A percentile compares a stretch with the other conserved stretches of the same genome.
These are phyloP conservation scores for Aegilops umbellulata DNA, from an alignment of 176 grass and related monocot genomes.

Conservation along the genomic window DNA sequence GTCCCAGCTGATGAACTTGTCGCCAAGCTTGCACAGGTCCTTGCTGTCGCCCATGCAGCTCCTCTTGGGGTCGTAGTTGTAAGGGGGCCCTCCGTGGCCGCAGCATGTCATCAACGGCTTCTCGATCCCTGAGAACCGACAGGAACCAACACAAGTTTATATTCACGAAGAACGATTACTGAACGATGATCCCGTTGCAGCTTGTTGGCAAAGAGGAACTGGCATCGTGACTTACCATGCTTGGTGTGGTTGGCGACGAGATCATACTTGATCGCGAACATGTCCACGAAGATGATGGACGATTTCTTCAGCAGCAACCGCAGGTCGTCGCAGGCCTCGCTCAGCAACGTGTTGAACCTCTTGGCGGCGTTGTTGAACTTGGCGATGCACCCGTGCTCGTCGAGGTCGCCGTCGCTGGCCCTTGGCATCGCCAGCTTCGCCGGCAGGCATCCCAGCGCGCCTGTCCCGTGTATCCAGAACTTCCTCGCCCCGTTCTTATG, in stretches of 20 bases:
- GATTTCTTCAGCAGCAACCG: conserved; percentile 49
- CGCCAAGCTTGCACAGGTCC: conserved; percentile 56
- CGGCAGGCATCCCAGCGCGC: conserved; percentile 75
- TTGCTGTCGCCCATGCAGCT: conserved; percentile 38
- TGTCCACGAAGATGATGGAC: conserved; percentile 58
- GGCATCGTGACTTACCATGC: conserved; percentile 45
- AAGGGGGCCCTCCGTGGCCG: conserved; percentile 75
- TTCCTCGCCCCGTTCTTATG: conserved; percentile 64
- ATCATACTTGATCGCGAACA: conserved; percentile 85
- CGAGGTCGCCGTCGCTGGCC: conserved; percentile 44
- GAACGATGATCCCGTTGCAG: neutral
- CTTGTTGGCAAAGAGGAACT: neutral
- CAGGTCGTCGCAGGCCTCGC: conserved; percentile 48
- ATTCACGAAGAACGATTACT: neutral
- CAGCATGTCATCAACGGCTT: conserved; percentile 84
- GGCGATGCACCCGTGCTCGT: conserved; percentile 54
- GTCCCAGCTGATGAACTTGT: conserved; percentile 84
- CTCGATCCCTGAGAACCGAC: conserved; percentile 52
- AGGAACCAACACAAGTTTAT: neutral
- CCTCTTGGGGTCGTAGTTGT: conserved; percentile 61
- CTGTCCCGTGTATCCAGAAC: conserved; percentile 75
- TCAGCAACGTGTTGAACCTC: conserved; percentile 64
- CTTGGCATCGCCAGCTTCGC: conserved; percentile 61
- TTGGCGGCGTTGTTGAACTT: conserved; percentile 57
- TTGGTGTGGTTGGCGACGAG: conserved; percentile 65